Evolutionary conservation across 371 early-diverging fungal genomes (phyloP).

Genomic region (Coemansia sp.): DNA sequence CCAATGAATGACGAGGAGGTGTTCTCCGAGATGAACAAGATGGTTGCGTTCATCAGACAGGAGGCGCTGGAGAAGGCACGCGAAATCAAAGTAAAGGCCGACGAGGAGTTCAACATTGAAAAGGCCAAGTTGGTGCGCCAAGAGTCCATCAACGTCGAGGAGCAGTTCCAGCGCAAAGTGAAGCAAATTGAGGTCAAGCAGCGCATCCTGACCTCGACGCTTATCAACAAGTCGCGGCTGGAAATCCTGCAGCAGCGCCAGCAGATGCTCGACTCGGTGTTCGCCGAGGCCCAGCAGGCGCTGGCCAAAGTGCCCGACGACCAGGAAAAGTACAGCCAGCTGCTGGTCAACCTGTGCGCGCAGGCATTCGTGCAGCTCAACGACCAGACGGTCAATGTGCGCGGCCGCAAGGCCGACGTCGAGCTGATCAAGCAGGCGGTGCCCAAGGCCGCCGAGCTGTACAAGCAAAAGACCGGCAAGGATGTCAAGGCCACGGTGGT

Average conservation of each 20-base stretch:
- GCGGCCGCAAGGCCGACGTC: conserved; percentile 73
- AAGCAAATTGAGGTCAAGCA: conserved; percentile 53
- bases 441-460: conserved; percentile 60
- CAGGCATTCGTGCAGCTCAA: conserved; percentile 80
- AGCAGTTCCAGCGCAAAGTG: conserved; percentile 52
- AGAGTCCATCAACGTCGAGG: conserved; percentile 51
- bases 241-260: conserved; percentile 86
- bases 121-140: conserved; percentile 56
- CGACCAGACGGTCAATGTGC: conserved; percentile 72
- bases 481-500: conserved; percentile 59
- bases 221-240: conserved; percentile 92
- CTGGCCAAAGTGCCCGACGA: conserved; percentile 33
- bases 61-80: conserved; percentile 97
- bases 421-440: conserved; percentile 63
- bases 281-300: conserved; percentile 41
- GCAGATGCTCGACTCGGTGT: conserved; percentile 76
- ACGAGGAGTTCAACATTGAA: conserved; percentile 97
- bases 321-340: conserved; percentile 31
- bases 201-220: conserved; percentile 88
- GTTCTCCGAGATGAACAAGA: conserved; percentile 81
- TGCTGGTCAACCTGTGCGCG: conserved; percentile 34
- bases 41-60: conserved; percentile 96
- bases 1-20: conserved; percentile 94
- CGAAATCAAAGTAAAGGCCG: conserved; percentile 98
- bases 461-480: conserved; percentile 59